A percentile compares a stretch with the other conserved stretches of the same genome.
phyloP scores from a whole-genome alignment of 2,329 filamentous ascomycete species.

The Aspergillus amoenus region DNA sequence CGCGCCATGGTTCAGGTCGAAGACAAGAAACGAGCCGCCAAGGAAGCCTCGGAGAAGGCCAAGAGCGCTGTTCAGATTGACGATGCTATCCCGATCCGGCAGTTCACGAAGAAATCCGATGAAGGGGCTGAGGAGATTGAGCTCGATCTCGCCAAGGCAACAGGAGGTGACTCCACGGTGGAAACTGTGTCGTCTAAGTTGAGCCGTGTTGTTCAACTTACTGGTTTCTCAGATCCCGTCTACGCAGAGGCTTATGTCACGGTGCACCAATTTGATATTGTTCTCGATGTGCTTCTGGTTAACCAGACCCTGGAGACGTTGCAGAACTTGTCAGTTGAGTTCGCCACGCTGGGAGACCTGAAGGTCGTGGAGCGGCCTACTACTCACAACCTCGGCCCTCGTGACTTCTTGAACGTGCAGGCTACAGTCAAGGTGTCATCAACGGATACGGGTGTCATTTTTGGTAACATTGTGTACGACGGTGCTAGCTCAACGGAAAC shows the following conservation, averaged over 20 bases:
- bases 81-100: conserved; percentile 88
- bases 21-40: conserved; percentile 95
- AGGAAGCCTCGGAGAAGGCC: conserved; percentile 87
- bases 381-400: conserved; percentile 90
- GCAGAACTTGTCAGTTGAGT: conserved; percentile 95
- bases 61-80: conserved; percentile 95
- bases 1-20: conserved; percentile 95
- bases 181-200: conserved; percentile 93
- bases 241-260: conserved; percentile 99
- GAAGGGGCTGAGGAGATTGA: conserved; percentile 85
- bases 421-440: conserved; percentile 98
- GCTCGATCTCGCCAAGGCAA: conserved; percentile 88
- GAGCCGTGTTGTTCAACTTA: conserved; percentile 92
- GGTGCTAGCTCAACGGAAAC: conserved; percentile 88
- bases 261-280: conserved; percentile 97
- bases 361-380: conserved; percentile 97
- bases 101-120: conserved; percentile 87
- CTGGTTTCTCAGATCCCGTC: conserved; percentile 95
- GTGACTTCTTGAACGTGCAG: conserved; percentile 98
- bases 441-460: conserved; percentile 97
- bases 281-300: conserved; percentile 91
- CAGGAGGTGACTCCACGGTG: conserved; percentile 78
- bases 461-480: conserved; percentile 97
- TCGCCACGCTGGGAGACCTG: conserved; percentile 94
- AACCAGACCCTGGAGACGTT: conserved; percentile 97